phyloP scores from a whole-genome alignment of 2,329 filamentous ascomycete species.

The Fonsecaea pugnacius region DNA sequence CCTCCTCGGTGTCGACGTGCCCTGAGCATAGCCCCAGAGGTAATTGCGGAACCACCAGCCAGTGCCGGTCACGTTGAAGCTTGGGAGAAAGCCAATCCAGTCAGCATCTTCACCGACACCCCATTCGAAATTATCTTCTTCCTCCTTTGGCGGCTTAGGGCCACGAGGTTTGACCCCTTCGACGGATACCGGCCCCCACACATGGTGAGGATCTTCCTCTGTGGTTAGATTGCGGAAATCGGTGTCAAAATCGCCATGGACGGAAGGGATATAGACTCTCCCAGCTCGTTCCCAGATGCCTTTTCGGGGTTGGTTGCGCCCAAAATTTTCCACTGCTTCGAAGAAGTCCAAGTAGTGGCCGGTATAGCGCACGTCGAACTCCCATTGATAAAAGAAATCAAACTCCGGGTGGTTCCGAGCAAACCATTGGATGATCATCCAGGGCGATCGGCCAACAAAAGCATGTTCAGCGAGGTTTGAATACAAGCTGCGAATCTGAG shows the following conservation, averaged over 20 bases:
- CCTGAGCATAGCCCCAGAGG: constrained; percentile 47
- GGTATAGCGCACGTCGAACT: constrained; percentile 78
- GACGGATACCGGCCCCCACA: constrained; percentile 70
- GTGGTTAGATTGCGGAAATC: constrained; percentile 34
- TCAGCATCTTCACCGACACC: constrained; percentile 77
- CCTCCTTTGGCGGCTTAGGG: constrained; percentile 62
- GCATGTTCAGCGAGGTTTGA: constrained; percentile 38
- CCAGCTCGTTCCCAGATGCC: constrained; percentile 64
- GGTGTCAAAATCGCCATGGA: constrained; percentile 55
- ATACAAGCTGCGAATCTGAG: constrained; percentile 38
- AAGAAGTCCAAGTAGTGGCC: constrained; percentile 83
- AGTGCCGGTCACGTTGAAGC: constrained; percentile 74
- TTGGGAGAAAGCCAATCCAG: constrained; percentile 74
- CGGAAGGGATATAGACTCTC: constrained; percentile 59
- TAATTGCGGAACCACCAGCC: constrained; percentile 62
- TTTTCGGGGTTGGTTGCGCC: constrained; percentile 60
- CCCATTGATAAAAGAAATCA: constrained; percentile 85
- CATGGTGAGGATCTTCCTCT: constrained; percentile 37
- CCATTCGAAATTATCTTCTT: constrained; percentile 73
- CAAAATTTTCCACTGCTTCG: constrained; percentile 63
- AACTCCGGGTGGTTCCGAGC: constrained; percentile 76
- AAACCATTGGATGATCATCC: constrained; percentile 76
- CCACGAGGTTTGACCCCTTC: constrained; percentile 65
- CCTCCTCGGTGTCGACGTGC: constrained; percentile 67
- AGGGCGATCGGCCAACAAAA: constrained; percentile 54